Evolutionary conservation across 148 eudicot genomes (phyloP), one percentile per base, ranked within the genome.

Genomic region (Rheum nobile): DNA sequence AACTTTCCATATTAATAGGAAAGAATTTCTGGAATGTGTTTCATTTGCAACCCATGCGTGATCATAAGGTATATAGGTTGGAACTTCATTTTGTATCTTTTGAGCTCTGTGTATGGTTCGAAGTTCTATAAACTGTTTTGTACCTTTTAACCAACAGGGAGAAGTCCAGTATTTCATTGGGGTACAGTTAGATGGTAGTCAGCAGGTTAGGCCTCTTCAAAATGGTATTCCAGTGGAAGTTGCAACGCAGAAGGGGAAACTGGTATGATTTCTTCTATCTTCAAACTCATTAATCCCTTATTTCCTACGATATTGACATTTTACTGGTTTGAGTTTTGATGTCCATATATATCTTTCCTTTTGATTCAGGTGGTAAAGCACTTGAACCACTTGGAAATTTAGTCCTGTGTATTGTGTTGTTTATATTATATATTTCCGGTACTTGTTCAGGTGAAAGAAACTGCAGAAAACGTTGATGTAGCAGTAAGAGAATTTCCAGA

Each of bases 41-140:
- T 78, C 99, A 95, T 86, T 82, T 95, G 71, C 97, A 95, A 87
- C 99, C 99, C 73, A 95, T 92, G 97, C 99, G 99, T 83, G 99
- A 95, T 73, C 96, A 95, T 74, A 95, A 92, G 97, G 99, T 95
- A 84, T 17, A 31, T 10, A 12, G 21, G 1, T 34, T 55, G 46
- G 28, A 34, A 26, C 26, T 34, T 24, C 14, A 39, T 55, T 24
- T 38, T 34, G 48, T 28, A 17, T 55, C 31, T 55, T 22, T 35
- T 31, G 19, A 19, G 4, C 19, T 13, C 11, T 17, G 38, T 26
- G 17, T 14, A 21, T 55, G 69, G 26, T 29, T 54, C 16, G 11
- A n/a, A 57, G 8, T 9, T 55, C 3, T 22, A 59, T 24, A 65
- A 61, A 61, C 35, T 69, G 17, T 67, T 44, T 35, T 39, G 72